phyloP scores from a whole-genome alignment of 352 stramenopile genomes.

The Phytophthora multivora region DNA sequence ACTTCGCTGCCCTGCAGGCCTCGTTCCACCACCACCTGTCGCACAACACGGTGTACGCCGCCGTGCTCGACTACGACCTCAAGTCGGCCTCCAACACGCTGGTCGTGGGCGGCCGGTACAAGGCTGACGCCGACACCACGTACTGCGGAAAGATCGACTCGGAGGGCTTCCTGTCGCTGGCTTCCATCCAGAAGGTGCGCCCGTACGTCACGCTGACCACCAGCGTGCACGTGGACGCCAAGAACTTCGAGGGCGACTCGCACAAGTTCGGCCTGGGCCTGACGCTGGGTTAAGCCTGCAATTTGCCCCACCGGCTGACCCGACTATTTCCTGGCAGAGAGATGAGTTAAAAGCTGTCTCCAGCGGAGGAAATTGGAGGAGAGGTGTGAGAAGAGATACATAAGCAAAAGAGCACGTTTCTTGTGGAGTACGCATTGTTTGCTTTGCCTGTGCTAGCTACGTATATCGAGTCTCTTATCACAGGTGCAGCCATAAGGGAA shows the following conservation, averaged over 20 bases:
- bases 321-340: conserved; percentile 17
- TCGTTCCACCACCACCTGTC: conserved; percentile 87
- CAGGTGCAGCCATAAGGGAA: neutral
- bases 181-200: conserved; percentile 79
- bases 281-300: conserved; percentile 66
- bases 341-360: conserved; percentile 15
- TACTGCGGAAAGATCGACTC: conserved; percentile 87
- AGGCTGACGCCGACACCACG: conserved; percentile 74
- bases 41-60: conserved; percentile 76
- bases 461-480: neutral
- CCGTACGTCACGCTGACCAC: conserved; percentile 76
- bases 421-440: conserved; percentile 30
- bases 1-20: conserved; percentile 73
- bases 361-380: conserved; percentile 15
- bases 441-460: no score
- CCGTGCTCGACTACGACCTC: conserved; percentile 84
- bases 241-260: conserved; percentile 86
- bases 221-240: conserved; percentile 82
- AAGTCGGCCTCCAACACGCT: conserved; percentile 84
- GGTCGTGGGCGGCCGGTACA: conserved; percentile 78
- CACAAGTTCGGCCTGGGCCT: conserved; percentile 87
- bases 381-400: conserved; percentile 32
- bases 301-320: conserved; percentile 19
- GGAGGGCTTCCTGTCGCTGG: conserved; percentile 78
- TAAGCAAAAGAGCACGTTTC: conserved; percentile 47